A percentile compares a stretch with the other conserved stretches of the same genome.
phyloP scores from a whole-genome alignment of 2,329 filamentous ascomycete species.

The Epichloe brachyelytri region DNA sequence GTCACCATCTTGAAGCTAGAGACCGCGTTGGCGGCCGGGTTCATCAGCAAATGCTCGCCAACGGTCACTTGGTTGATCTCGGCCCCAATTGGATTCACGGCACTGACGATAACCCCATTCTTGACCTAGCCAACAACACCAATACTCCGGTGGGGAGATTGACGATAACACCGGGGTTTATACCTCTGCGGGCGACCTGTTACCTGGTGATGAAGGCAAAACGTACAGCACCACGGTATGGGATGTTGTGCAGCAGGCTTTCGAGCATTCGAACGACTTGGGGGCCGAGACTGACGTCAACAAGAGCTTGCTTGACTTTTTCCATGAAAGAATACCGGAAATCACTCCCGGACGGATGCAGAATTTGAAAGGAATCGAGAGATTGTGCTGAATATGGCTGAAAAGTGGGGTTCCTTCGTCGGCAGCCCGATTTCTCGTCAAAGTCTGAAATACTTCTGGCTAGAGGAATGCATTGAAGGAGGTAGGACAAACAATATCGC shows the following conservation, averaged over 20 bases:
- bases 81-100: constrained; percentile 78
- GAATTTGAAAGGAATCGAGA: constrained; percentile 27
- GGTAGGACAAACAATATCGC: constrained; percentile 24
- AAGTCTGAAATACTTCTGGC: constrained; percentile 64
- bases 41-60: constrained; percentile 34
- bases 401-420: constrained; percentile 60
- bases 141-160: constrained; percentile 34
- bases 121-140: constrained; percentile 51
- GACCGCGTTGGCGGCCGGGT: constrained; percentile 55
- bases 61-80: constrained; percentile 38
- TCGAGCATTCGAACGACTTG: constrained; percentile 49
- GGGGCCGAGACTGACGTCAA: constrained; percentile 31
- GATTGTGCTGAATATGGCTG: constrained; percentile 38
- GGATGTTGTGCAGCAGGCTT: constrained; percentile 55
- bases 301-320: constrained; percentile 42
- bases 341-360: constrained; percentile 31
- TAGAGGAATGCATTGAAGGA: constrained; percentile 67
- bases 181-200: constrained; percentile 38
- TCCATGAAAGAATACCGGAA: constrained; percentile 29
- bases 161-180: constrained; percentile 42
- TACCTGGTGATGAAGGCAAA: constrained; percentile 34
- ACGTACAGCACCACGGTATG: constrained; percentile 44
- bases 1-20: constrained; percentile 58
- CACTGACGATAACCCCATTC: constrained; percentile 55
- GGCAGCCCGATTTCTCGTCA: constrained; percentile 51